Evolutionary conservation across 164 flowering plant species (phyloP).

Genomic region (Chimonanthus praecox): DNA sequence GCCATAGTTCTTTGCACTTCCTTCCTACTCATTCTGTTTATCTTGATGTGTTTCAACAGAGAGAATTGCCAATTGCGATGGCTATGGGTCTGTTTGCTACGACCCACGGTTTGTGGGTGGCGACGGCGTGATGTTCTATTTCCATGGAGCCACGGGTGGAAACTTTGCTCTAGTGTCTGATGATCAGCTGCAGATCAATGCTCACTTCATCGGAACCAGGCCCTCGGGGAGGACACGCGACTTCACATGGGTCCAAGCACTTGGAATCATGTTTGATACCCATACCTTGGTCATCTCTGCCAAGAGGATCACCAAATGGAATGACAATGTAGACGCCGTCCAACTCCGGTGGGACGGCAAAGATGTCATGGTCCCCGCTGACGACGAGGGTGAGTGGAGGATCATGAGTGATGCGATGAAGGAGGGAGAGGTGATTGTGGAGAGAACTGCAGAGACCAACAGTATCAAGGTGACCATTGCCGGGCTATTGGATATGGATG

Average conservation of each 20-base stretch:
- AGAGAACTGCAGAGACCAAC: conserved; percentile 54
- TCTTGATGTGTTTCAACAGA: conserved; percentile 14
- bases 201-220: conserved; percentile 59
- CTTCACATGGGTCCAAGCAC: conserved; percentile 74
- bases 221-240: conserved; percentile 57
- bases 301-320: conserved; percentile 48
- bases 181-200: conserved; percentile 49
- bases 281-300: conserved; percentile 58
- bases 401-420: background rate
- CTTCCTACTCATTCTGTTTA: background rate
- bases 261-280: conserved; percentile 55
- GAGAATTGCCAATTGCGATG: conserved; percentile 51
- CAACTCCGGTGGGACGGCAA: conserved; percentile 45
- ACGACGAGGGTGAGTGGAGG: conserved; percentile 64
- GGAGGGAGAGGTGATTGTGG: conserved; percentile 36
- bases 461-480: conserved; percentile 38
- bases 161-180: conserved; percentile 67
- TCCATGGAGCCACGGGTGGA: conserved; percentile 62
- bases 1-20: background rate
- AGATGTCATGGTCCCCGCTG: conserved; percentile 28
- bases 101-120: conserved; percentile 74
- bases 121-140: conserved; percentile 74
- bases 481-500: conserved; percentile 41
- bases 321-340: conserved; percentile 47
- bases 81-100: conserved; percentile 60